These are phyloP conservation scores for Dujonia santamariae DNA, from an alignment of 1,139 yeast genomes.

Conservation along the genomic window DNA sequence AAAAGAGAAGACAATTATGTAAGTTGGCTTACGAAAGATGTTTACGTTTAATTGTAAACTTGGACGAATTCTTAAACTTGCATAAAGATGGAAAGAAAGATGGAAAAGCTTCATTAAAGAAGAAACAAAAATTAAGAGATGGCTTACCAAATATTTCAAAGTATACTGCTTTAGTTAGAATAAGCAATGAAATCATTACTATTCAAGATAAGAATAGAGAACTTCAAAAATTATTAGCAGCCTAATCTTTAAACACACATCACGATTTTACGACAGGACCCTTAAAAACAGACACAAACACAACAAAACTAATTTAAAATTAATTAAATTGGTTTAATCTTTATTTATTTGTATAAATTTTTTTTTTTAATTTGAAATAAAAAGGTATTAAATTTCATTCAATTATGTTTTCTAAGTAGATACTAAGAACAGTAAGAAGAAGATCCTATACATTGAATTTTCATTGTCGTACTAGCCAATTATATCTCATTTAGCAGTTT, in stretches of 20 bases:
- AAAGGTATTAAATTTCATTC: neutral
- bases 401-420: too few species aligned
- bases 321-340: neutral
- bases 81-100: slow-evolving; percentile 15
- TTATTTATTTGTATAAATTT: neutral
- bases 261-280: neutral
- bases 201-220: slow-evolving; percentile 34
- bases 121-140: slow-evolving; percentile 42
- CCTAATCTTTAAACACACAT: too few species aligned
- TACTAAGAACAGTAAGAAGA: too few species aligned
- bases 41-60: slow-evolving; percentile 37
- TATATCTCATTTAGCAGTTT: too few species aligned
- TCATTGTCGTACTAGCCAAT: too few species aligned
- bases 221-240: slow-evolving; percentile 21
- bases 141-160: slow-evolving; percentile 48
- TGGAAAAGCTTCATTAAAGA: slow-evolving; percentile 40
- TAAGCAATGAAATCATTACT: slow-evolving; percentile 37
- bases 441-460: too few species aligned
- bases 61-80: slow-evolving; percentile 36
- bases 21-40: slow-evolving; percentile 60
- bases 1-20: slow-evolving; percentile 69
- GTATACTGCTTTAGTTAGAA: slow-evolving; percentile 44
- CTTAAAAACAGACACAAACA: neutral
- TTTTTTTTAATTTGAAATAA: neutral
- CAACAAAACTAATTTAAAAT: neutral